These are phyloP conservation scores for Phaeomoniella chlamydospora DNA, from an alignment of 2,329 filamentous ascomycete genomes.

Conservation along the genomic window DNA sequence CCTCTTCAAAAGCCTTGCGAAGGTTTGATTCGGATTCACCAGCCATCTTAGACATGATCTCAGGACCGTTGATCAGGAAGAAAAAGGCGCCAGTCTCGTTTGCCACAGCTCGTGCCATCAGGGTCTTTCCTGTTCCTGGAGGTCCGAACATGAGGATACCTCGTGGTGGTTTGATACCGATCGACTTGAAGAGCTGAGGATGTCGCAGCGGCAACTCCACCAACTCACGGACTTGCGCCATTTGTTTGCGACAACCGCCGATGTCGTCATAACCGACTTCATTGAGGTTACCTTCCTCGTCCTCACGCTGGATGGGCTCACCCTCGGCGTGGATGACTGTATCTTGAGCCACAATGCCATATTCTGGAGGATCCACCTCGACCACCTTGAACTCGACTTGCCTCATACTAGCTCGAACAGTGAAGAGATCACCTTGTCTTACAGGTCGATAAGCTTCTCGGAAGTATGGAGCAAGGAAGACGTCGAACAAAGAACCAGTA, in stretches of 20 bases:
- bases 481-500: slow-evolving; percentile 94
- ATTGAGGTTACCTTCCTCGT: slow-evolving; percentile 98
- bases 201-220: slow-evolving; percentile 94
- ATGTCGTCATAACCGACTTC: slow-evolving; percentile 99
- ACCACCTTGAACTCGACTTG: slow-evolving; percentile 99
- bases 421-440: slow-evolving; percentile 94
- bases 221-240: slow-evolving; percentile 98
- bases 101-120: slow-evolving; percentile 96
- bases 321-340: slow-evolving; percentile 99
- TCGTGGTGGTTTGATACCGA: slow-evolving; percentile 97
- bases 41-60: slow-evolving; percentile 99
- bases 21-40: slow-evolving; percentile 98
- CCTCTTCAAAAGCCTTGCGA: slow-evolving; percentile 98
- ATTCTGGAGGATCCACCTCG: slow-evolving; percentile 95
- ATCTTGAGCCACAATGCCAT: slow-evolving; percentile 96
- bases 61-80: slow-evolving; percentile 97
- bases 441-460: slow-evolving; percentile 96
- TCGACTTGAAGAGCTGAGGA: slow-evolving; percentile 98
- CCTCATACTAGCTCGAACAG: slow-evolving; percentile 92
- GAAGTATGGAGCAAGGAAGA: slow-evolving; percentile 99
- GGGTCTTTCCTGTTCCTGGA: slow-evolving; percentile 96
- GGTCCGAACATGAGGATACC: slow-evolving; percentile 95
- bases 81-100: slow-evolving; percentile 99
- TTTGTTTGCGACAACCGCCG: slow-evolving; percentile 97
- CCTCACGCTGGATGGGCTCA: slow-evolving; percentile 90